These are phyloP conservation scores for Boletus huronensis DNA, from an alignment of 768 basidiomycete species.

Conservation along the genomic window DNA sequence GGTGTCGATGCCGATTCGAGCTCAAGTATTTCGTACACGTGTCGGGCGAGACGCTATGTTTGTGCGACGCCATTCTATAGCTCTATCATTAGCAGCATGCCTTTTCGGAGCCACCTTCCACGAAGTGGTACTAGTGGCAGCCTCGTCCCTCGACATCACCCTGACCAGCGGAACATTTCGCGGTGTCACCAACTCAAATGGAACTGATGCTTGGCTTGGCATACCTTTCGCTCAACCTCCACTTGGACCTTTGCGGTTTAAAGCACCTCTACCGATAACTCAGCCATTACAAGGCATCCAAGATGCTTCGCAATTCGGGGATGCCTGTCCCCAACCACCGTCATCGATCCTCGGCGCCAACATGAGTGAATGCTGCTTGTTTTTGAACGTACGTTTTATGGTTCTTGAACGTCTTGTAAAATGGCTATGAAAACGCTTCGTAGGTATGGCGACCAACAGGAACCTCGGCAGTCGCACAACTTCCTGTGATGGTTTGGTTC, in stretches of 20 bases:
- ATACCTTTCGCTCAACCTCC: constrained; percentile 61
- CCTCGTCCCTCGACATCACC: constrained; percentile 30
- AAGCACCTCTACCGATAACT: constrained; percentile 45
- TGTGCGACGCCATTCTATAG: background rate
- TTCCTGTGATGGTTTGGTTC: constrained; percentile 23
- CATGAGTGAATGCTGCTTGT: constrained; percentile 52
- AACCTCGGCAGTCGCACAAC: background rate
- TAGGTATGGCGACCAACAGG: constrained; percentile 21
- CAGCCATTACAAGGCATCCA: constrained; percentile 29
- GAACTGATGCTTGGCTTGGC: constrained; percentile 56
- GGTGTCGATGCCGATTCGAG: background rate
- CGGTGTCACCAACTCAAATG: constrained; percentile 40
- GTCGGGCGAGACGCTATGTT: background rate
- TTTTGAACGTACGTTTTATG: constrained; percentile 40
- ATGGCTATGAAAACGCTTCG: background rate
- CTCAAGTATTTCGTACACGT: background rate
- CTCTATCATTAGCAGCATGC: background rate
- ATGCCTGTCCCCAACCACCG: constrained; percentile 53
- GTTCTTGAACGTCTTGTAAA: background rate
- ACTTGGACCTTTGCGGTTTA: constrained; percentile 53
- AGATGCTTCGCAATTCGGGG: constrained; percentile 48
- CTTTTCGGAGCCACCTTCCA: background rate
- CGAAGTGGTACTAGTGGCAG: background rate
- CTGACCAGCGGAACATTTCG: constrained; percentile 46
- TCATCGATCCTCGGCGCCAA: constrained; percentile 38